phyloP scores from a whole-genome alignment of 345 rosid species.

The Populus tremula region DNA sequence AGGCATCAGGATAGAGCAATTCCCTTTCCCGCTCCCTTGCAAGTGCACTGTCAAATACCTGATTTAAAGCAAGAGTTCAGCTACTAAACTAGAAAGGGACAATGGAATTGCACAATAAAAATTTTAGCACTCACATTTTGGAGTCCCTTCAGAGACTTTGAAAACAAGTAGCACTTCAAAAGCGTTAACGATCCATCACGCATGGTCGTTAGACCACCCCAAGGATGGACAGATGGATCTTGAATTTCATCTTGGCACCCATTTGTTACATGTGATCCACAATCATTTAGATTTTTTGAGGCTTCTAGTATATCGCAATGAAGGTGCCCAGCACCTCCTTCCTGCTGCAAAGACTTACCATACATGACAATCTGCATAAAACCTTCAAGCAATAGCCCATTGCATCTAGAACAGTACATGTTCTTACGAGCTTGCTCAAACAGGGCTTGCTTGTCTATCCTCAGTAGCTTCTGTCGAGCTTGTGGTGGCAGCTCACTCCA shows the following conservation, averaged over 20 bases:
- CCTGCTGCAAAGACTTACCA: conserved; percentile 71
- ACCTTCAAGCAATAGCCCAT: conserved; percentile 83
- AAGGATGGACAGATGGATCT: conserved; percentile 78
- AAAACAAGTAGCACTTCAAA: conserved; percentile 67
- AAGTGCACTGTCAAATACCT: conserved; percentile 94
- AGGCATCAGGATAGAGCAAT: conserved; percentile 95
- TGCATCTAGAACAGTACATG: conserved; percentile 95
- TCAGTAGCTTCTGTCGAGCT: conserved; percentile 66
- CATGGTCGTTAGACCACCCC: conserved; percentile 89
- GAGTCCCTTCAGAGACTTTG: conserved; percentile 65
- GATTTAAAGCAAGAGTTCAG: conserved; percentile 39
- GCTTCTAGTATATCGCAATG: conserved; percentile 35
- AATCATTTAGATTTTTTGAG: conserved; percentile 37
- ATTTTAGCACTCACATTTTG: conserved; percentile 60
- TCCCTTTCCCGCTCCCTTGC: conserved; percentile 91
- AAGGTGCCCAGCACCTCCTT: conserved; percentile 43
- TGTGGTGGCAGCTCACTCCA: conserved; percentile 71
- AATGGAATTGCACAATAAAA: neutral
- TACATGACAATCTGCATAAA: conserved; percentile 76
- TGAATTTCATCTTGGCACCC: conserved; percentile 58
- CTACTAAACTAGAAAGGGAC: conserved; percentile 17
- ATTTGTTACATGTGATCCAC: conserved; percentile 34
- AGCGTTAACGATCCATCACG: conserved; percentile 79
- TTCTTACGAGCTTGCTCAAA: conserved; percentile 96
- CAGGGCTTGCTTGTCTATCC: conserved; percentile 78